Percentiles rank a stretch among this genome's conserved stretches.
Conservation (phyloP, 73 alveolate genomes). For the Stentor roeselii region DNA sequence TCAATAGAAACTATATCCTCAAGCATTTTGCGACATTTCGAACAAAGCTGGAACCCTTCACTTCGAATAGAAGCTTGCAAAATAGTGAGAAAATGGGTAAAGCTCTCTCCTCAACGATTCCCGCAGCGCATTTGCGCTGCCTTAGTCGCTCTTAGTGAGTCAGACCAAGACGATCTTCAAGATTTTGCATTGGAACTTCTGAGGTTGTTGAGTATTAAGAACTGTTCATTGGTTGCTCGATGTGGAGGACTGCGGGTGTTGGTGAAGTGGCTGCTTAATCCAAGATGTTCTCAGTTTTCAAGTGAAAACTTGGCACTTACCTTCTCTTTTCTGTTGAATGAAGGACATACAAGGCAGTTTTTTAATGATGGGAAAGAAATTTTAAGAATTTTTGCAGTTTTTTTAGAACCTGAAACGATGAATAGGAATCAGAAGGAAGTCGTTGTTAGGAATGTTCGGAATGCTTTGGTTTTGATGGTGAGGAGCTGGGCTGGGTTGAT, state of each 20-base stretch:
- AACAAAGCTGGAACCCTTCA: no score
- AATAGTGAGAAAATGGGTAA: neutral
- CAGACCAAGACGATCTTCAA: slow-evolving; percentile 7
- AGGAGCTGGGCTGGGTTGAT: slow-evolving; percentile 6
- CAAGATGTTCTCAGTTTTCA: neutral
- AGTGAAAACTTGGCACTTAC: slow-evolving; percentile 1
- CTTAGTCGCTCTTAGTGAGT: neutral
- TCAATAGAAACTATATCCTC: no score
- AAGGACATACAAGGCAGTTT: neutral
- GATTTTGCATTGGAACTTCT: slow-evolving; percentile 9
- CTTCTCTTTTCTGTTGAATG: neutral
- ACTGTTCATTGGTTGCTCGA: neutral
- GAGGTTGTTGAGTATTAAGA: neutral
- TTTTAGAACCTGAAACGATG: neutral
- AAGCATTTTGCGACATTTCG: no score
- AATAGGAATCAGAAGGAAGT: neutral
- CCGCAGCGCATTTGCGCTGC: neutral
- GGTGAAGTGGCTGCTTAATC: neutral
- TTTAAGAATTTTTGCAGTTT: neutral
- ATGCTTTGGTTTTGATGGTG: neutral
- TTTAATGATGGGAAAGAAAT: neutral
- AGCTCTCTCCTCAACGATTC: neutral
- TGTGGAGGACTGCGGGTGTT: neutral
- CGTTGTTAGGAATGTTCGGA: neutral
- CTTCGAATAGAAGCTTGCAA: slow-evolving; percentile 18